Evolutionary conservation across 1,284 basidiomycete genomes (phyloP).

Genomic region (Apiotrichum gamsii): DNA sequence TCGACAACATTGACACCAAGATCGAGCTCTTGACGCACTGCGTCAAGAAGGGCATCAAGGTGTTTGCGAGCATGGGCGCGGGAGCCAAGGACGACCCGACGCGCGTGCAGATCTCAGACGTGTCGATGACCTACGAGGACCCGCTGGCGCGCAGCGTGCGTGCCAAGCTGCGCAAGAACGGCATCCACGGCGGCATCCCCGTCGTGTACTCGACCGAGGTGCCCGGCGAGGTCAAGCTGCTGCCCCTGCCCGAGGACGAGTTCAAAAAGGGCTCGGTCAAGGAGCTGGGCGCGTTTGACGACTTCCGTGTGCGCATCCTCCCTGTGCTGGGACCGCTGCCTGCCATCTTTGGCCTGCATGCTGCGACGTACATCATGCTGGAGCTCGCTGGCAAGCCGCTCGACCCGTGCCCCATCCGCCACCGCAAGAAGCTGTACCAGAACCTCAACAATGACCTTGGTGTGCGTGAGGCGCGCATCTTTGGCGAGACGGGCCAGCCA

Average conservation of each 20-base stretch:
- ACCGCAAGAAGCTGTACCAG: slow-evolving; percentile 75
- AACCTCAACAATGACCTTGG: slow-evolving; percentile 69
- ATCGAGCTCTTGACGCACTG: slow-evolving; percentile 82
- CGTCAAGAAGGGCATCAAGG: slow-evolving; percentile 66
- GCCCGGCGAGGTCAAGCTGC: slow-evolving; percentile 72
- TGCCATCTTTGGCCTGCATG: slow-evolving; percentile 79
- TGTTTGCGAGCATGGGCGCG: slow-evolving; percentile 96
- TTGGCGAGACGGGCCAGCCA: slow-evolving; percentile 54
- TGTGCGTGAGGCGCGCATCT: slow-evolving; percentile 53
- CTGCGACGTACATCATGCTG: slow-evolving; percentile 78
- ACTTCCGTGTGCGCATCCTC: slow-evolving; percentile 65
- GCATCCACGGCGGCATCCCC: slow-evolving; percentile 69
- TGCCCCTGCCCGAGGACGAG: slow-evolving; percentile 88
- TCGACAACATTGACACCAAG: slow-evolving; percentile 95
- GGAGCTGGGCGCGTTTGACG: slow-evolving; percentile 85
- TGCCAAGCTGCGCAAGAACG: slow-evolving; percentile 64
- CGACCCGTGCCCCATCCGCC: slow-evolving; percentile 75
- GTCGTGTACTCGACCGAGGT: slow-evolving; percentile 97
- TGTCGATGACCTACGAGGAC: slow-evolving; percentile 88
- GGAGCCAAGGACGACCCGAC: slow-evolving; percentile 96
- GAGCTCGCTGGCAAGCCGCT: slow-evolving; percentile 76
- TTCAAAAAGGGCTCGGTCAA: slow-evolving; percentile 83
- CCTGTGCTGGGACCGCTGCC: slow-evolving; percentile 59
- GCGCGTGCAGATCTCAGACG: slow-evolving; percentile 86
- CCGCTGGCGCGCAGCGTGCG: slow-evolving; percentile 88